Evolutionary conservation across 768 basidiomycete species (phyloP).

Genomic region (Gelatoporia subvermispora): DNA sequence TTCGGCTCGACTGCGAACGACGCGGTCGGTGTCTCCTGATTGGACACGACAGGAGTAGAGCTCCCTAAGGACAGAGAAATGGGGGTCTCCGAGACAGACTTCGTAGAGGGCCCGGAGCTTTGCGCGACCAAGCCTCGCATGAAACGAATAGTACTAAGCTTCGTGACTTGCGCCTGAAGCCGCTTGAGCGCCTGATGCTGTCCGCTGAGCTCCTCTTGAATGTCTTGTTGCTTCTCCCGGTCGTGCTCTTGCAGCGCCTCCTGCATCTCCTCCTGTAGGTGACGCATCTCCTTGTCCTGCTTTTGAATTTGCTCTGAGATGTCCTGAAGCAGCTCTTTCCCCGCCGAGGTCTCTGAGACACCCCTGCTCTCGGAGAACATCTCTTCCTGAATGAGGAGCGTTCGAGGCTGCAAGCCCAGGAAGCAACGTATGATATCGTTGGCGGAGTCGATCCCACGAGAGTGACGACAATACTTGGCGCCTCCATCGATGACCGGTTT

Average conservation of each 20-base stretch:
- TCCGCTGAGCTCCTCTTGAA: constrained; percentile 3
- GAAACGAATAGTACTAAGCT: too few relatives aligned
- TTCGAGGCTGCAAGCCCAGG: not conserved
- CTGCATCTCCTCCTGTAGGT: constrained; percentile 13
- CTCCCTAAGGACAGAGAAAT: too few relatives aligned
- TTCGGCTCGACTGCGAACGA: too few relatives aligned
- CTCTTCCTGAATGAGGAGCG: constrained; percentile 11
- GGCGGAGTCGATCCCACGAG: constrained; percentile 6
- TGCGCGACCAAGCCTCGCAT: too few relatives aligned
- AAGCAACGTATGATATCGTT: constrained; percentile 1
- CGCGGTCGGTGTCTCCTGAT: too few relatives aligned
- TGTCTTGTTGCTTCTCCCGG: constrained; percentile 8
- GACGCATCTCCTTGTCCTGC: constrained; percentile 11
- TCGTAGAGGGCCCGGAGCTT: too few relatives aligned
- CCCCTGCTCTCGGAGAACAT: constrained; percentile 5
- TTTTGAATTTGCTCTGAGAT: constrained; percentile 7
- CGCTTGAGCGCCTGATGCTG: too few relatives aligned
- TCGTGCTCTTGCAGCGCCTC: constrained; percentile 11
- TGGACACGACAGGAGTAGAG: too few relatives aligned
- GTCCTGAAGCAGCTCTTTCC: constrained; percentile 11
- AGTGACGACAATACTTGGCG: constrained; percentile 6
- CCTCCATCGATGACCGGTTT: constrained; percentile 6
- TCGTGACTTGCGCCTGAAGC: too few relatives aligned
- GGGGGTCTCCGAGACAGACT: too few relatives aligned
- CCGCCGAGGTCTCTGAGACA: constrained; percentile 10